Evolutionary conservation across 768 basidiomycete genomes (phyloP).

Genomic region (Suillus brevipes): DNA sequence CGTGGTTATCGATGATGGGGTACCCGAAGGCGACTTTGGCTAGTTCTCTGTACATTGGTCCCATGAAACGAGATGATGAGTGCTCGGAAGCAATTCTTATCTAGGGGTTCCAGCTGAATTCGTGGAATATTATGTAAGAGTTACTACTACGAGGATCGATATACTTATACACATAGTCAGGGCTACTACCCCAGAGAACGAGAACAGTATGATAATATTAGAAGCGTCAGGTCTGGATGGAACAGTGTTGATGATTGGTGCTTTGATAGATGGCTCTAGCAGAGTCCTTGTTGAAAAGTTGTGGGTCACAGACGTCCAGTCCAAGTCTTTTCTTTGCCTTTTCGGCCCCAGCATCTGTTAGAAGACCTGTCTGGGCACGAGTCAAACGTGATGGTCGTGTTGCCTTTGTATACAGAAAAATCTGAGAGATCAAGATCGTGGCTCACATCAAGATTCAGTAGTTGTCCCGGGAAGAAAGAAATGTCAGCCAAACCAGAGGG

Average conservation of each 20-base stretch:
- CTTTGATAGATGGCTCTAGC: too few relatives aligned
- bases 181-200: too few relatives aligned
- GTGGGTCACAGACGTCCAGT: too few relatives aligned
- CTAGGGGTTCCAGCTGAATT: constrained; percentile 1
- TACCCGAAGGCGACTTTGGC: constrained; percentile 26
- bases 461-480: background rate
- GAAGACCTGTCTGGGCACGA: too few relatives aligned
- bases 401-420: background rate
- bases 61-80: constrained; percentile 10
- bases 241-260: too few relatives aligned
- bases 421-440: constrained; percentile 6
- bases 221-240: too few relatives aligned
- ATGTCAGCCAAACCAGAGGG: background rate
- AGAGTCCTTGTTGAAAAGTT: too few relatives aligned
- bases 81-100: constrained; percentile 2
- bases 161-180: too few relatives aligned
- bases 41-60: constrained; percentile 20
- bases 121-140: background rate
- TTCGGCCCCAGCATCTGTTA: too few relatives aligned
- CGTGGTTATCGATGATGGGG: constrained; percentile 78
- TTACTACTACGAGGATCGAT: too few relatives aligned
- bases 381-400: background rate
- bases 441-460: background rate
- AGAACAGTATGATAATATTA: background rate
- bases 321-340: too few relatives aligned